A percentile compares a stretch with the other conserved stretches of the same genome.
These are phyloP conservation scores for Malassezia obtusa DNA, from an alignment of 1,284 basidiomycete genomes.

Conservation along the genomic window DNA sequence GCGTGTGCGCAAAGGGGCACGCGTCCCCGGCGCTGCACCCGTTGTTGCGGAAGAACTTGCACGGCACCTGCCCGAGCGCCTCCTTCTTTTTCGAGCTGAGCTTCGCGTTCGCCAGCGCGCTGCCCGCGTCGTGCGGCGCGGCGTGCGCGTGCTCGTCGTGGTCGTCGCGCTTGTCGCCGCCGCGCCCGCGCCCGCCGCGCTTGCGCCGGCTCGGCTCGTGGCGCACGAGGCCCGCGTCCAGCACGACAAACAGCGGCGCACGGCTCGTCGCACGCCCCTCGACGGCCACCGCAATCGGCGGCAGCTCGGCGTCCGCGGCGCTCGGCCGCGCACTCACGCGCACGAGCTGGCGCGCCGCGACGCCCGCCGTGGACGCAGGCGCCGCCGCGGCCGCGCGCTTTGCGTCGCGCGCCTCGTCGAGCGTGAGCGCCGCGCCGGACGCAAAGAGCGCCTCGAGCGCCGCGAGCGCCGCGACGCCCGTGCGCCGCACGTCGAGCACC, in stretches of 20 bases:
- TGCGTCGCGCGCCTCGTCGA: constrained; percentile 5
- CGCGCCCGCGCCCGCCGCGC: constrained; percentile 20
- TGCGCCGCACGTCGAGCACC: constrained; percentile 31
- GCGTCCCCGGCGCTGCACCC: constrained; percentile 77
- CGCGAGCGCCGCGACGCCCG: constrained; percentile 30
- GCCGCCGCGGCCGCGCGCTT: not conserved
- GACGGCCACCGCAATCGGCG: not conserved
- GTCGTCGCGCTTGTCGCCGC: constrained; percentile 18
- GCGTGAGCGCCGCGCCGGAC: constrained; percentile 16
- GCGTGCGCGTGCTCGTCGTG: constrained; percentile 16
- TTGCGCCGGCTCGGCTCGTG: constrained; percentile 28
- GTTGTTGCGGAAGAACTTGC: constrained; percentile 78
- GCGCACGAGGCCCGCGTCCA: constrained; percentile 31
- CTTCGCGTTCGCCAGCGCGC: constrained; percentile 41
- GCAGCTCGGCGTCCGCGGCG: constrained; percentile 14
- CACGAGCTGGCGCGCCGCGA: constrained; percentile 25
- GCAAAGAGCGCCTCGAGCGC: constrained; percentile 28
- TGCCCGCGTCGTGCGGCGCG: constrained; percentile 21
- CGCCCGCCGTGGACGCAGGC: not conserved
- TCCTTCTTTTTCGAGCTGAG: constrained; percentile 51
- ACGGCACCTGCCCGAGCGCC: constrained; percentile 89
- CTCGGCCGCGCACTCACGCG: constrained; percentile 21
- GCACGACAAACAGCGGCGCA: constrained; percentile 22
- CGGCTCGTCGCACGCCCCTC: not conserved
- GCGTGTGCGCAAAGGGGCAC: constrained; percentile 80